A percentile compares a stretch with the other conserved stretches of the same genome.
phyloP scores from a whole-genome alignment of 495 filamentous ascomycete genomes.

The Penicillium ochrochloron region DNA sequence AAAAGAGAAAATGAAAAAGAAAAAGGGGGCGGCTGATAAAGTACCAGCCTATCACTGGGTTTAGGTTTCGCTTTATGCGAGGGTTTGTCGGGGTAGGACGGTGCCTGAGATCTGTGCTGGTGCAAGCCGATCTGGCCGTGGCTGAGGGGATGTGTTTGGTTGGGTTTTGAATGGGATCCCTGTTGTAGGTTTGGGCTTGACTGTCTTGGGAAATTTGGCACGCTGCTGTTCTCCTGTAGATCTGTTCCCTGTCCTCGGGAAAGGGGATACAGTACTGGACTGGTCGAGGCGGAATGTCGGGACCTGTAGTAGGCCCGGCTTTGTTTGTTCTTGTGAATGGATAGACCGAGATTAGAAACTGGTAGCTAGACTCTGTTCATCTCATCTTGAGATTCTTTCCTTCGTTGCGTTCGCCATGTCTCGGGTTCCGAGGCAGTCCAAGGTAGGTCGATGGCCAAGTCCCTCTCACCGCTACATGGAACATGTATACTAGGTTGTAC shows the following conservation, averaged over 20 bases:
- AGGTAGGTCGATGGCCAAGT: not conserved
- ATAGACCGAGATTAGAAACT: too few species aligned
- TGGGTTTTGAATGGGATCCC: not conserved
- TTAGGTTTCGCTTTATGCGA: not conserved
- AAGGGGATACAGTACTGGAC: not conserved
- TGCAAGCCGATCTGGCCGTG: not conserved
- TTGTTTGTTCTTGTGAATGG: not conserved
- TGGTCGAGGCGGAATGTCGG: not conserved
- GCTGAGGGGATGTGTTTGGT: not conserved
- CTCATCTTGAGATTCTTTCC: not conserved
- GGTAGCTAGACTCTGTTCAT: not conserved
- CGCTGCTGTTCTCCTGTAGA: not conserved
- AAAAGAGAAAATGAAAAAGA: not conserved
- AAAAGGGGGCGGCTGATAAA: not conserved
- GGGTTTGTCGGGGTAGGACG: not conserved
- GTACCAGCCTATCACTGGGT: not conserved
- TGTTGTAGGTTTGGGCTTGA: not conserved
- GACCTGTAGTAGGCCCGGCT: not conserved
- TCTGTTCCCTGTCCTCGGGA: not conserved
- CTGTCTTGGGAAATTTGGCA: constrained; percentile 1
- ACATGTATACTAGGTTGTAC: too few species aligned
- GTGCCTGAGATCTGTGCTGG: not conserved
- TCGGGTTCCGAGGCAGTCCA: not conserved
- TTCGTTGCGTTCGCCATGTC: not conserved
- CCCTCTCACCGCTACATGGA: not conserved